Percentiles rank a stretch among this genome's conserved stretches.
These are phyloP conservation scores for Veloboletus limbatus DNA, from an alignment of 1,284 basidiomycete genomes.

Conservation along the genomic window DNA sequence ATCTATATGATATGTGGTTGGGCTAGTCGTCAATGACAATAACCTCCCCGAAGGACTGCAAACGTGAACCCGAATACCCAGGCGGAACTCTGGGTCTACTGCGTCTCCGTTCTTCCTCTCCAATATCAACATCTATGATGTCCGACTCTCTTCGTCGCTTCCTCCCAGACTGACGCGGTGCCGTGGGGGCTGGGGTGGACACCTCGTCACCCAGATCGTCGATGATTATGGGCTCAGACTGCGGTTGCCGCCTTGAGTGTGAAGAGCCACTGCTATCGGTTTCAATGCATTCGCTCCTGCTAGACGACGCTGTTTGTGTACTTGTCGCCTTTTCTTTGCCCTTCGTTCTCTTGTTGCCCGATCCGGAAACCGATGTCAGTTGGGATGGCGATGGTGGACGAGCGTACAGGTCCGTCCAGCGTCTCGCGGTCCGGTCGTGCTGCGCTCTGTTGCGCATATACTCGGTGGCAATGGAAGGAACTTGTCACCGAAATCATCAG, in stretches of 20 bases:
- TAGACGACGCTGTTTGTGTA: conserved; percentile 5
- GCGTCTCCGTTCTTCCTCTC: conserved; percentile 21
- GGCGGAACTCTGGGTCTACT: conserved; percentile 17
- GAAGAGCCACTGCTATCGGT: conserved; percentile 12
- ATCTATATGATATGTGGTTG: no score
- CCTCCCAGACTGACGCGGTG: conserved; percentile 10
- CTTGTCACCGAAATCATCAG: conserved; percentile 35
- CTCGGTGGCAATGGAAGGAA: conserved; percentile 70
- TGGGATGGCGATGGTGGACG: conserved; percentile 30
- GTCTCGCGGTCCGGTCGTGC: conserved; percentile 53
- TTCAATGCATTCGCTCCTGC: neutral
- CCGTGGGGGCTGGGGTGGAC: neutral
- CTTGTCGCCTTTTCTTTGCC: conserved; percentile 35
- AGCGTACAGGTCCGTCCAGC: conserved; percentile 52
- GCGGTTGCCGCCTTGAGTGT: conserved; percentile 15
- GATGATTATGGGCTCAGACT: conserved; percentile 41
- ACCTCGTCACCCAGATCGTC: conserved; percentile 50
- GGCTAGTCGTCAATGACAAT: conserved; percentile 43
- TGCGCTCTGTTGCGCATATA: conserved; percentile 59
- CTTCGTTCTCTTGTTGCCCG: conserved; percentile 36
- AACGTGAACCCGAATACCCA: conserved; percentile 8
- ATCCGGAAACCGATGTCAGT: conserved; percentile 3
- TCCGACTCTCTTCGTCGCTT: conserved; percentile 30
- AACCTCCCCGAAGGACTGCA: conserved; percentile 33
- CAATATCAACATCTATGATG: conserved; percentile 27